Evolutionary conservation across 371 early-diverging fungal species (phyloP).

Genomic region (Capniomyces stellatus): DNA sequence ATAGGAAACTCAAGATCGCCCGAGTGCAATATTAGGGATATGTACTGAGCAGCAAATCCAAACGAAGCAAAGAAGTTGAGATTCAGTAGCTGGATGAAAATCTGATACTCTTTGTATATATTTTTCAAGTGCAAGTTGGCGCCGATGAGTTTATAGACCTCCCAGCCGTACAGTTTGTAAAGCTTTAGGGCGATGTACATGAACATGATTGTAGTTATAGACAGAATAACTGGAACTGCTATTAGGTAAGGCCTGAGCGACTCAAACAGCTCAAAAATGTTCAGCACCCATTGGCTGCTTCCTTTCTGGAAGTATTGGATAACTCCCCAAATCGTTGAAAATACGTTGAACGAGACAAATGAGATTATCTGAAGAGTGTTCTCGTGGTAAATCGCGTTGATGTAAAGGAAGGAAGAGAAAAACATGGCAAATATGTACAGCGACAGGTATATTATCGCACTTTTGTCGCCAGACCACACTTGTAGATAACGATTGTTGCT

Average conservation of each 20-base stretch:
- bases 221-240: conserved; percentile 28
- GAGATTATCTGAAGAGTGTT: conserved; percentile 81
- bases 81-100: conserved; percentile 72
- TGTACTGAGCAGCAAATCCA: conserved; percentile 70
- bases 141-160: conserved; percentile 83
- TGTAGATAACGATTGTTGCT: not conserved
- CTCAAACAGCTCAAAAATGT: conserved; percentile 4
- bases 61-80: conserved; percentile 74
- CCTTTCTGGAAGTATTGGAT: conserved; percentile 35
- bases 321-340: conserved; percentile 55
- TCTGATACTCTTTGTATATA: conserved; percentile 72
- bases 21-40: conserved; percentile 48
- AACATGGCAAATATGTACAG: conserved; percentile 30
- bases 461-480: conserved; percentile 13
- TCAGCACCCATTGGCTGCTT: conserved; percentile 1
- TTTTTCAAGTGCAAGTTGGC: conserved; percentile 69
- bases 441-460: conserved; percentile 36
- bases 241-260: conserved; percentile 15
- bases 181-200: conserved; percentile 30
- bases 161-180: conserved; percentile 84
- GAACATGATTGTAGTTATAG: conserved; percentile 17
- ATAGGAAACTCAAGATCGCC: conserved; percentile 43
- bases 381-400: conserved; percentile 30
- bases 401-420: conserved; percentile 28
- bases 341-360: conserved; percentile 57